A percentile compares a stretch with the other conserved stretches of the same genome.
These are phyloP conservation scores for Xylariomycetidae sp. DNA, from an alignment of 2,329 filamentous ascomycete genomes.

Conservation along the genomic window DNA sequence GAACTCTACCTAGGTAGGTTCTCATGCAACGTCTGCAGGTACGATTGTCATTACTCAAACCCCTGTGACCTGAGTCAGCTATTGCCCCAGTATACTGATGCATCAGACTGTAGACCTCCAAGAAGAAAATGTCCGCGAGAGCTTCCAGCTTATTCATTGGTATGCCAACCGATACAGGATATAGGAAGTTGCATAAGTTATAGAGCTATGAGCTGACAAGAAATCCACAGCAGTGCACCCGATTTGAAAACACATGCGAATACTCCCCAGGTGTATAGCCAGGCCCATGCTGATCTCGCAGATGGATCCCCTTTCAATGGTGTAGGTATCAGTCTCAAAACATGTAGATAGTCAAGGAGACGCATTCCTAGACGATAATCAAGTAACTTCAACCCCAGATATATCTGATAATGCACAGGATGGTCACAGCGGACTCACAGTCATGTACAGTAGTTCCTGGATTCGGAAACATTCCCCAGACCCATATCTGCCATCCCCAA, in stretches of 20 bases:
- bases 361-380: not conserved
- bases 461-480: slow-evolving; percentile 12
- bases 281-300: too few species aligned
- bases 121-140: slow-evolving; percentile 15
- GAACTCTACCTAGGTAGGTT: too few species aligned
- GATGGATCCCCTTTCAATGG: not conserved
- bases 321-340: not conserved
- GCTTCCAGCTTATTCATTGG: slow-evolving; percentile 18
- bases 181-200: not conserved
- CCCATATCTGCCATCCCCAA: slow-evolving; percentile 9
- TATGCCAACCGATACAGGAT: slow-evolving; percentile 8
- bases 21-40: not conserved
- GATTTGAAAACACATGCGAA: slow-evolving; percentile 18
- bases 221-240: slow-evolving; percentile 14
- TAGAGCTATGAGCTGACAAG: not conserved
- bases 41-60: slow-evolving; percentile 11
- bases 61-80: slow-evolving; percentile 7
- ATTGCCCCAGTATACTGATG: not conserved
- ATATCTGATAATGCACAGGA: not conserved
- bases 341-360: too few species aligned
- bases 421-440: slow-evolving; percentile 4
- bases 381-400: not conserved
- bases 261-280: slow-evolving; percentile 16
- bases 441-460: slow-evolving; percentile 20
- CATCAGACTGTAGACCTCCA: slow-evolving; percentile 6